phyloP scores from a whole-genome alignment of 345 rosid species.

The Linum lewisii region DNA sequence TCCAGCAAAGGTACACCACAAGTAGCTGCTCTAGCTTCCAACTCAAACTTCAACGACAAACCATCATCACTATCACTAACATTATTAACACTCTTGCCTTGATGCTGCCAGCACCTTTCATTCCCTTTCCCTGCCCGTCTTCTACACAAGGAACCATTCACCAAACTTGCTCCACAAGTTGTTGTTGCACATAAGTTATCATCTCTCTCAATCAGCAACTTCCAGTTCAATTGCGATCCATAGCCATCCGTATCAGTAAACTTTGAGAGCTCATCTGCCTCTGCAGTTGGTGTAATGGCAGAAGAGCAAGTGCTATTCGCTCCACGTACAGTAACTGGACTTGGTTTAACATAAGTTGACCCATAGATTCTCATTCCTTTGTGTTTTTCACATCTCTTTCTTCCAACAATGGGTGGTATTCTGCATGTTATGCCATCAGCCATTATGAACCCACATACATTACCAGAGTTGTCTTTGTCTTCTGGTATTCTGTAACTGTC shows the following conservation, averaged over 20 bases:
- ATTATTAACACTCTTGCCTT: constrained; percentile 14
- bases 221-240: no score
- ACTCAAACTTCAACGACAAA: background rate
- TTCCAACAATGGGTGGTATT: constrained; percentile 38
- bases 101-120: constrained; percentile 58
- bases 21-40: background rate
- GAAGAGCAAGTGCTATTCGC: background rate
- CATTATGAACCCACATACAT: constrained; percentile 43
- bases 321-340: no score
- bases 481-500: constrained; percentile 13
- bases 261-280: no score
- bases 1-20: constrained; percentile 23
- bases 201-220: no score
- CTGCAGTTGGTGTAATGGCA: no score
- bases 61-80: background rate
- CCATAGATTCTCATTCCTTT: constrained; percentile 44
- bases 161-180: constrained; percentile 46
- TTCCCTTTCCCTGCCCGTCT: constrained; percentile 31
- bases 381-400: constrained; percentile 63
- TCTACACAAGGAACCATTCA: constrained; percentile 36
- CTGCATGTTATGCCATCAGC: constrained; percentile 41
- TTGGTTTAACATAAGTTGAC: constrained; percentile 7
- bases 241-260: no score
- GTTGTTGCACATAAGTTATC: constrained; percentile 4
- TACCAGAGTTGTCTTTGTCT: constrained; percentile 9